Evolutionary conservation across 768 basidiomycete genomes (phyloP).

Genomic region (Termitomyces sp.): DNA sequence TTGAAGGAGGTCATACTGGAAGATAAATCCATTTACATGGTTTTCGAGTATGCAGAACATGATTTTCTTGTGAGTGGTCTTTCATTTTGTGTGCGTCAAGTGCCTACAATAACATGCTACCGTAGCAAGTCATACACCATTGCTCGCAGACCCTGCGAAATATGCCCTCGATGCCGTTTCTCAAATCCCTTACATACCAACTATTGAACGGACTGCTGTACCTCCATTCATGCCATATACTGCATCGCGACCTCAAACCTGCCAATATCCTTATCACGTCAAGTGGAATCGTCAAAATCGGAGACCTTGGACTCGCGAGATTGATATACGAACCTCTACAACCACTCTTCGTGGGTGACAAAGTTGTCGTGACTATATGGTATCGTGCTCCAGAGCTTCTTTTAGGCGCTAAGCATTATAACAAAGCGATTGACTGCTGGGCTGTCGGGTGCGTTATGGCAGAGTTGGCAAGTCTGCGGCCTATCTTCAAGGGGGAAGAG

Average conservation of each 20-base stretch:
- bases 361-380: constrained; percentile 99
- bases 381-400: constrained; percentile 96
- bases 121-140: constrained; percentile 97
- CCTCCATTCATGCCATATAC: constrained; percentile 90
- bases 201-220: constrained; percentile 92
- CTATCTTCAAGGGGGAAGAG: constrained; percentile 99
- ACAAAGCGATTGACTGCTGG: constrained; percentile 96
- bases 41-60: constrained; percentile 98
- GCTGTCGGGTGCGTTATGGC: constrained; percentile 98
- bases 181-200: constrained; percentile 93
- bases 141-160: constrained; percentile 86
- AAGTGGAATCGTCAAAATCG: constrained; percentile 89
- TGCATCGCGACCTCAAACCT: constrained; percentile 97
- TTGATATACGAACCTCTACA: constrained; percentile 90
- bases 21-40: constrained; percentile 99
- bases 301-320: constrained; percentile 93
- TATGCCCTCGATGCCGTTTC: constrained; percentile 66
- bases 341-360: constrained; percentile 88
- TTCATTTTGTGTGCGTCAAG: neutral
- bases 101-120: neutral
- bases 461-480: constrained; percentile 86
- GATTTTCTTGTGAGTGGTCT: constrained; percentile 78
- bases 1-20: constrained; percentile 94
- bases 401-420: constrained; percentile 96
- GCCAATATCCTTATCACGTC: constrained; percentile 97